A percentile compares a stretch with the other conserved stretches of the same genome.
Evolutionary conservation across 441 rosid genomes (phyloP).

Genomic region (Eruca vesicaria): DNA sequence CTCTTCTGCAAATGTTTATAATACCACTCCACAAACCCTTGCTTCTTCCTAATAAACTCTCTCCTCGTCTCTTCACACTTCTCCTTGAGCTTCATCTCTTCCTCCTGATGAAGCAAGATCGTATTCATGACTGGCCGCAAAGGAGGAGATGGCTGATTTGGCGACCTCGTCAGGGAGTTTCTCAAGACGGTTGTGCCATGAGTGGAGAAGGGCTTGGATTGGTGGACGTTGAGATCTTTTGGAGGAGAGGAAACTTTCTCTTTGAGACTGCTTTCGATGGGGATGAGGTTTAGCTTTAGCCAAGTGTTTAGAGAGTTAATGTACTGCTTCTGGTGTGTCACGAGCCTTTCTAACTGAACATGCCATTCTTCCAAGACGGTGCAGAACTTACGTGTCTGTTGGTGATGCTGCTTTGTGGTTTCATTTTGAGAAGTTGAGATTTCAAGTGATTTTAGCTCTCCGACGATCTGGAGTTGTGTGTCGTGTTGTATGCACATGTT

Average conservation of each 20-base stretch:
- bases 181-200: constrained; percentile 49
- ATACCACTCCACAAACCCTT: neutral
- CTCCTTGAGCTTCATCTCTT: neutral
- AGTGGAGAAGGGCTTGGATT: constrained; percentile 55
- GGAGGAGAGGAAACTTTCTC: constrained; percentile 66
- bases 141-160: neutral
- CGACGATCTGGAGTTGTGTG: constrained; percentile 46
- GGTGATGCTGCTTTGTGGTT: constrained; percentile 59
- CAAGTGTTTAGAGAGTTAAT: constrained; percentile 58
- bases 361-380: constrained; percentile 52
- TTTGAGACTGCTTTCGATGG: constrained; percentile 60
- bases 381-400: constrained; percentile 52
- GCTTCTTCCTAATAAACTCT: neutral
- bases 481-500: neutral
- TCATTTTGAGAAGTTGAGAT: constrained; percentile 47
- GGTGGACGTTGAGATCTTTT: constrained; percentile 55
- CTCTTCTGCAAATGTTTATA: neutral
- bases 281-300: constrained; percentile 66
- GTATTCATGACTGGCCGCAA: neutral
- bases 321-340: constrained; percentile 55
- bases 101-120: neutral
- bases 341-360: constrained; percentile 51
- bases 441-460: constrained; percentile 54
- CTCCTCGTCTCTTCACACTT: neutral
- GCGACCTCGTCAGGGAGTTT: neutral